Evolutionary conservation across 768 basidiomycete genomes (phyloP).

Genomic region (Amanita pseudoporphyria): DNA sequence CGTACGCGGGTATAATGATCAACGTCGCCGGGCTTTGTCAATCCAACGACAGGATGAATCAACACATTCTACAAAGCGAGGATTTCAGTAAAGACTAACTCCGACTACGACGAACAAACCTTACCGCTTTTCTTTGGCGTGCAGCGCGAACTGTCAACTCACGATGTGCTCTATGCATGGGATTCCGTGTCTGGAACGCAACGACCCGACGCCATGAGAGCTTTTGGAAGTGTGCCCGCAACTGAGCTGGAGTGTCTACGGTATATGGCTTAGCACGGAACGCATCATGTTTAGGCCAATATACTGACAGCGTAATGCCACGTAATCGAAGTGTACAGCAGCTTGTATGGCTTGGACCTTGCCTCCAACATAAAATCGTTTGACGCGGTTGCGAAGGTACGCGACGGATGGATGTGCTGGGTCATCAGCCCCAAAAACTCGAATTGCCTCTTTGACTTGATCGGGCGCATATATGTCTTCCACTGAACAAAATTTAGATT

Average conservation of each 20-base stretch:
- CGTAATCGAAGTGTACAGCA: constrained; percentile 93
- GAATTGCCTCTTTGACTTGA: constrained; percentile 76
- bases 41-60: constrained; percentile 95
- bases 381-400: constrained; percentile 79
- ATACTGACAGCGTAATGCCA: constrained; percentile 78
- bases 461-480: constrained; percentile 86
- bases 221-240: constrained; percentile 94
- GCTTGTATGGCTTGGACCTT: constrained; percentile 87
- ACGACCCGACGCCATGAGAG: constrained; percentile 95
- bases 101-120: constrained; percentile 9
- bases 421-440: constrained; percentile 94
- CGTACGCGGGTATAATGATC: constrained; percentile 93
- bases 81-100: not conserved
- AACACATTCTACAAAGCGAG: constrained; percentile 60
- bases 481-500: constrained; percentile 32
- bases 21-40: constrained; percentile 93
- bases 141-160: constrained; percentile 97
- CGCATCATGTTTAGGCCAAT: not conserved
- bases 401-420: constrained; percentile 88
- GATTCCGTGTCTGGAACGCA: constrained; percentile 99
- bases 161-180: constrained; percentile 98
- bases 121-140: constrained; percentile 74
- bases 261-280: not conserved
- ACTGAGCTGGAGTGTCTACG: constrained; percentile 86
- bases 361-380: constrained; percentile 89